Percentiles rank a stretch among this genome's conserved stretches.
These are phyloP conservation scores for Peniophora sp. DNA, from an alignment of 1,284 basidiomycete genomes.

Conservation along the genomic window DNA sequence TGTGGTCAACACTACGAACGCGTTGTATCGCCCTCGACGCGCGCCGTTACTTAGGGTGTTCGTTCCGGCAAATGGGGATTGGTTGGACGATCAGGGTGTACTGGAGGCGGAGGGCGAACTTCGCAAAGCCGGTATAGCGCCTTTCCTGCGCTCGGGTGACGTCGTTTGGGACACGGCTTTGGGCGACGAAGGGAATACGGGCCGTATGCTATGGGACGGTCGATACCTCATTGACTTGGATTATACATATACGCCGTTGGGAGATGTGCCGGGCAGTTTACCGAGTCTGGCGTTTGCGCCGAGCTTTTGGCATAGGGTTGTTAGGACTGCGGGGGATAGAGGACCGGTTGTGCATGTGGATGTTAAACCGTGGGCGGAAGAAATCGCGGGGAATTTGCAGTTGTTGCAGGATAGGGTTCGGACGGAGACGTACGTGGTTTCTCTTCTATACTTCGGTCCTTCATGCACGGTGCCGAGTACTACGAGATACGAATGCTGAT, in stretches of 20 bases:
- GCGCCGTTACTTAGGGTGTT: constrained; percentile 72
- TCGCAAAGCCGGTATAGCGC: constrained; percentile 50
- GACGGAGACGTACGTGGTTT: constrained; percentile 62
- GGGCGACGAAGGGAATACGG: constrained; percentile 74
- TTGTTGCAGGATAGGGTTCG: constrained; percentile 69
- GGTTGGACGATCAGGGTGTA: constrained; percentile 72
- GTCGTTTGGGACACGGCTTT: constrained; percentile 79
- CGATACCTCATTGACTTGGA: constrained; percentile 77
- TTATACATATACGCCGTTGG: constrained; percentile 64
- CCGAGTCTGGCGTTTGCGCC: constrained; percentile 71
- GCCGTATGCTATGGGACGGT: constrained; percentile 75
- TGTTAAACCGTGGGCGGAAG: constrained; percentile 64
- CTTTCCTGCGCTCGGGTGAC: constrained; percentile 62
- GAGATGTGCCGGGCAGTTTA: constrained; percentile 71
- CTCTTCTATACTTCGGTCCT: no score
- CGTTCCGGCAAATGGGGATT: constrained; percentile 75
- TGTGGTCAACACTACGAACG: constrained; percentile 38
- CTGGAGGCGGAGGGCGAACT: constrained; percentile 74
- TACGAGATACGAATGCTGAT: not conserved
- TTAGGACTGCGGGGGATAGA: constrained; percentile 45
- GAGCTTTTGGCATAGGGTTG: constrained; percentile 78
- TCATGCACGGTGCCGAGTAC: no score
- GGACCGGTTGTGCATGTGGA: constrained; percentile 73
- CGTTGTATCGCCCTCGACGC: constrained; percentile 56
- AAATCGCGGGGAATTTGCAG: constrained; percentile 65